Percentiles rank a stretch among this genome's conserved stretches.
phyloP scores from a whole-genome alignment of 192 early-diverging fungal genomes.

The Jimgerdemannia lactiflua region DNA sequence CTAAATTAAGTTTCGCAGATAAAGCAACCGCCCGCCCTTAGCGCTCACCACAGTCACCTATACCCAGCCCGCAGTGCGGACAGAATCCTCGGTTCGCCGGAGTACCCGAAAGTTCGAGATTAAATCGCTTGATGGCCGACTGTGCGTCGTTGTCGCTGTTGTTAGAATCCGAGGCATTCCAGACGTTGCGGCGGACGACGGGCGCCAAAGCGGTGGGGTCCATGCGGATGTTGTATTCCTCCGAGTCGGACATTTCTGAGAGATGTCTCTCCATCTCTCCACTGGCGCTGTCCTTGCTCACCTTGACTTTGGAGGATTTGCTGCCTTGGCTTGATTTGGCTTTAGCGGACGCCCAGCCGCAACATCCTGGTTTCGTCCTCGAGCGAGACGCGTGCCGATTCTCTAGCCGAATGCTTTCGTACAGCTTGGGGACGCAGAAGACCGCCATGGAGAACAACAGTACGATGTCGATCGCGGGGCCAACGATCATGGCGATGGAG shows the following conservation, averaged over 20 bases:
- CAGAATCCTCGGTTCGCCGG: too few species aligned
- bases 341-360: background rate
- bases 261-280: background rate
- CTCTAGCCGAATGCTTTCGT: slow-evolving; percentile 4
- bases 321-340: background rate
- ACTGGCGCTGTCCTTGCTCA: background rate
- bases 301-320: background rate
- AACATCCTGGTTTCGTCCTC: background rate
- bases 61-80: too few species aligned
- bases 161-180: too few species aligned
- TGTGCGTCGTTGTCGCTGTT: too few species aligned
- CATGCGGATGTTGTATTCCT: background rate
- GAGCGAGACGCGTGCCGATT: background rate
- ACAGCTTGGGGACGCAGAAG: slow-evolving; percentile 12
- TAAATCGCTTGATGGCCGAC: too few species aligned
- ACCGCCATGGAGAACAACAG: slow-evolving; percentile 8
- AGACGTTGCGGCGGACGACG: background rate
- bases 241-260: background rate
- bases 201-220: background rate
- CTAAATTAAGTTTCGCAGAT: too few species aligned
- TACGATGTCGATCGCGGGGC: slow-evolving; percentile 10
- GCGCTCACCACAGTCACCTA: too few species aligned
- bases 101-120: too few species aligned
- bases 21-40: too few species aligned
- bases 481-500: slow-evolving; percentile 5